phyloP scores from a whole-genome alignment of 2,329 filamentous ascomycete genomes.

The Diaporthe velutina region DNA sequence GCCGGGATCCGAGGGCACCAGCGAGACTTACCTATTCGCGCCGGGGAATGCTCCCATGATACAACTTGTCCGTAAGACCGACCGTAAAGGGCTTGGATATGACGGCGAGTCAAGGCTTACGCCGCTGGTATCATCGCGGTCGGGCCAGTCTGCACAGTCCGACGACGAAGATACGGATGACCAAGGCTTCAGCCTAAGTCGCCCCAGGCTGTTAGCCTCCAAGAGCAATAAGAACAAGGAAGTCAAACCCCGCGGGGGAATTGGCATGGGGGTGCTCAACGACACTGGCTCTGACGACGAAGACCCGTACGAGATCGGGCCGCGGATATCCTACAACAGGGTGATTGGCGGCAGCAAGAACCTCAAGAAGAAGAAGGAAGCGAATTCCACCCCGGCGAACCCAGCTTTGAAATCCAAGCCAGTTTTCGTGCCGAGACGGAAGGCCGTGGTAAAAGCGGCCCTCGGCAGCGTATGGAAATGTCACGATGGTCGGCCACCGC shows the following conservation, averaged over 20 bases:
- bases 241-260: constrained; percentile 70
- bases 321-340: constrained; percentile 88
- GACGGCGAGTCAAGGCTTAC: constrained; percentile 68
- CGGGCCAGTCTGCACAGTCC: constrained; percentile 50
- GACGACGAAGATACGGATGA: constrained; percentile 60
- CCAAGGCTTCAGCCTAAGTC: constrained; percentile 43
- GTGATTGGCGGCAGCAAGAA: constrained; percentile 86
- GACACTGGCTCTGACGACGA: constrained; percentile 96
- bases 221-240: constrained; percentile 61
- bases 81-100: constrained; percentile 79
- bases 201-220: constrained; percentile 41
- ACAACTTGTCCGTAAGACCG: constrained; percentile 72
- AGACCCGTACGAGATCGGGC: constrained; percentile 92
- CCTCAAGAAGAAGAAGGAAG: constrained; percentile 74
- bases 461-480: constrained; percentile 73
- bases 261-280: constrained; percentile 91
- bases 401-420: constrained; percentile 76
- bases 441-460: constrained; percentile 50
- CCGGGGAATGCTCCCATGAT: constrained; percentile 84
- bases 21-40: constrained; percentile 80
- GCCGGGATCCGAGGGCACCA: constrained; percentile 51
- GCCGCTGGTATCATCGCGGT: constrained; percentile 47
- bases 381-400: constrained; percentile 67
- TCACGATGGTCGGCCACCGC: constrained; percentile 83
- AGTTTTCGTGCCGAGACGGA: constrained; percentile 80